Evolutionary conservation across 2,329 filamentous ascomycete genomes (phyloP), one percentile per base, ranked within the genome.

Genomic region (Macroventuria anomochaeta): DNA sequence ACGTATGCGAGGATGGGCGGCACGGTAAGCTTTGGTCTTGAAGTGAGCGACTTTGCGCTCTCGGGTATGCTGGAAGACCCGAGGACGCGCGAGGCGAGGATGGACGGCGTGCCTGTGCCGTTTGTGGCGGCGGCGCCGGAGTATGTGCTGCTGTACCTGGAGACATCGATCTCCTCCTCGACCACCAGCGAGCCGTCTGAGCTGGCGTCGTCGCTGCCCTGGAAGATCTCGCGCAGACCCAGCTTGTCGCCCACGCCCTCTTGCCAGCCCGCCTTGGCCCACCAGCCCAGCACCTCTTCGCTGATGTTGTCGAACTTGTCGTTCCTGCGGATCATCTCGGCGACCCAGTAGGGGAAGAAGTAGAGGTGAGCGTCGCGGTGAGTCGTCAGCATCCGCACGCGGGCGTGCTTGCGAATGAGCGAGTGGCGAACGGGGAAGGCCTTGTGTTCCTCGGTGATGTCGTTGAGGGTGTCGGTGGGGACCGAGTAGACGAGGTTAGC

Each of bases 201-300:
- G 21, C 67, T 75, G 32, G 76, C 76, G 12, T 75, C 74, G 1
- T 75, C 68, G 46, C 72, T 71, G 53, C 70, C 79, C 12, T 83
- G 80, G 42, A 95, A 80, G 3, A 93, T 83, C 37, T 88, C 81
- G 42, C 84, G 79, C 46, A 96, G 77, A 1, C 87, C 84, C 7
- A 97, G 81, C 74, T 96, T 97, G 44, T 89, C 85, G 0, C 84
- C 85, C 3, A 97, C 79, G 0, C 91, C 90, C 3, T 84, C 80
- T 74, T 97, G 93, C 95, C 95, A 99, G 48, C 87, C 87, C 0
- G 93, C 87, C 73, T 97, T 97, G 28, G 93, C 91, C 92, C 93
- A 96, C 89, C 91, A 96, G 6, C 93, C 92, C 13, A 97, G 80
- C 5, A 97, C 86, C 68, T 97, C 93, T 73, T 97, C 93, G 26